These are phyloP conservation scores for Monosporozyma siamensis DNA, from an alignment of 805 yeast genomes.

Conservation along the genomic window DNA sequence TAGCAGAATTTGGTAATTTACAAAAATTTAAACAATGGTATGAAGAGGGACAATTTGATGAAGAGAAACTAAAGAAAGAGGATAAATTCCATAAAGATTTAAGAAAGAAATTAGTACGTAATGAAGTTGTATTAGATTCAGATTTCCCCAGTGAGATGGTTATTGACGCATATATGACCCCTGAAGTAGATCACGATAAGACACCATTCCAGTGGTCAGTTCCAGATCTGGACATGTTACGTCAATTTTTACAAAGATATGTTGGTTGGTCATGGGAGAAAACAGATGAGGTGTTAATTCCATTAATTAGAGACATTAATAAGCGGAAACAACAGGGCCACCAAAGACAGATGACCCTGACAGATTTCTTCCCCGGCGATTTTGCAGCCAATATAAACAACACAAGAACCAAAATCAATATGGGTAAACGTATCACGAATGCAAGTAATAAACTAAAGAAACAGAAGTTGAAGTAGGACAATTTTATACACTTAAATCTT, in stretches of 20 bases:
- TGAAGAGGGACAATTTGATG: slow-evolving; percentile 33
- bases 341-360: slow-evolving; percentile 45
- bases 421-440: slow-evolving; percentile 52
- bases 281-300: slow-evolving; percentile 77
- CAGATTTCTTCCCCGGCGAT: slow-evolving; percentile 61
- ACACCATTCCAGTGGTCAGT: slow-evolving; percentile 83
- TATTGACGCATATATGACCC: slow-evolving; percentile 61
- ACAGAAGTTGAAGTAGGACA: slow-evolving; percentile 6
- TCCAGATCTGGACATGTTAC: slow-evolving; percentile 72
- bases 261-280: slow-evolving; percentile 74
- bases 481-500: no score
- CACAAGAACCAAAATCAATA: slow-evolving; percentile 32
- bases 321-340: slow-evolving; percentile 41
- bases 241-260: slow-evolving; percentile 56
- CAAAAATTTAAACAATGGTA: slow-evolving; percentile 34
- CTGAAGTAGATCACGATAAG: slow-evolving; percentile 76
- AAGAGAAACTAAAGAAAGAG: slow-evolving; percentile 34
- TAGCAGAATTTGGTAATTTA: slow-evolving; percentile 67
- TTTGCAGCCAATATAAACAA: slow-evolving; percentile 30
- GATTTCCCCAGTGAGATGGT: slow-evolving; percentile 66
- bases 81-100: slow-evolving; percentile 48
- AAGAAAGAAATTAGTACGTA: slow-evolving; percentile 42
- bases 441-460: slow-evolving; percentile 45
- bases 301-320: slow-evolving; percentile 74
- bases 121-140: slow-evolving; percentile 49